These are phyloP conservation scores for Oidiodendron maius DNA, from an alignment of 495 filamentous ascomycete species.

Conservation along the genomic window DNA sequence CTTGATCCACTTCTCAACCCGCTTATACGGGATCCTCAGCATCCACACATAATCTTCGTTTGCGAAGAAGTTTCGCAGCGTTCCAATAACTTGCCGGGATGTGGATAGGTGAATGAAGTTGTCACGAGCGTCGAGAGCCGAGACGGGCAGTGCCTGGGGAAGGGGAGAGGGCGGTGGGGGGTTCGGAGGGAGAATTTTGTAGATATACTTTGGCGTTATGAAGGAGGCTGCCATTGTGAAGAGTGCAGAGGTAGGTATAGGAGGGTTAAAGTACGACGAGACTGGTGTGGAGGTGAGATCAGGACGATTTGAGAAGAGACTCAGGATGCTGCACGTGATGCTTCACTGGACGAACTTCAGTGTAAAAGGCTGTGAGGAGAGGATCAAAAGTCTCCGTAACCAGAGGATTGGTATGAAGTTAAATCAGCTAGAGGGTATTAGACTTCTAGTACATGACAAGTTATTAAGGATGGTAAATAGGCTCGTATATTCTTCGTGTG, in stretches of 20 bases:
- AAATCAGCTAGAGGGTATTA: too few species aligned
- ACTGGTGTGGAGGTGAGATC: not conserved
- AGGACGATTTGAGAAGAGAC: too few species aligned
- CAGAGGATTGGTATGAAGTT: too few species aligned
- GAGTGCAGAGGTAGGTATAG: not conserved
- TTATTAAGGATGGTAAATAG: too few species aligned
- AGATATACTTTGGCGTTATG: conserved; percentile 23
- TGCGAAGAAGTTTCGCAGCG: conserved; percentile 24
- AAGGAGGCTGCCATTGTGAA: conserved; percentile 1
- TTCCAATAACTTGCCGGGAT: conserved; percentile 23
- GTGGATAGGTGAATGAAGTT: conserved; percentile 31
- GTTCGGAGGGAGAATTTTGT: conserved; percentile 27
- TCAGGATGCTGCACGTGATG: too few species aligned
- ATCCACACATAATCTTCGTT: conserved; percentile 16
- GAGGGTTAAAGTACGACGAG: not conserved
- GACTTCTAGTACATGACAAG: too few species aligned
- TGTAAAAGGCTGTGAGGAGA: too few species aligned
- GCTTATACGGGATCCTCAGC: conserved; percentile 18
- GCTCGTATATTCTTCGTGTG: too few species aligned
- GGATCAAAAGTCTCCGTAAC: too few species aligned
- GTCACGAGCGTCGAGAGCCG: conserved; percentile 24
- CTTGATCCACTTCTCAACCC: conserved; percentile 15
- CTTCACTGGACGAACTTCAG: too few species aligned
- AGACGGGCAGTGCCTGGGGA: conserved; percentile 23
- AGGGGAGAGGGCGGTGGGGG: conserved; percentile 23